These are phyloP conservation scores for Hemileccinum rubropunctum DNA, from an alignment of 768 basidiomycete genomes.

Conservation along the genomic window DNA sequence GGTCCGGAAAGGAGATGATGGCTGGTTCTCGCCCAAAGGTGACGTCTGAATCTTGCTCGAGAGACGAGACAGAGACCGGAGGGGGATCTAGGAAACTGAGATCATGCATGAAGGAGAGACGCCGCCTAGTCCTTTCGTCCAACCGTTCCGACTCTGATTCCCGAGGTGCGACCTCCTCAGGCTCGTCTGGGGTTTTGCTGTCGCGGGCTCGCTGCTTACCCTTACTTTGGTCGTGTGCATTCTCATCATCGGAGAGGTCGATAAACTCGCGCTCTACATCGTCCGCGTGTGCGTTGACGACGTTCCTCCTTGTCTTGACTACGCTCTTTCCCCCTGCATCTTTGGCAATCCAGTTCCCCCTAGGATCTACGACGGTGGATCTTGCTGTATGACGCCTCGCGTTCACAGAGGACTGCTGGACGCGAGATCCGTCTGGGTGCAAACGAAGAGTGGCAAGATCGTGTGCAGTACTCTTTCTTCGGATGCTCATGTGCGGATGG, in stretches of 20 bases:
- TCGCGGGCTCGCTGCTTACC: slow-evolving; percentile 26
- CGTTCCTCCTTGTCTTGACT: slow-evolving; percentile 37
- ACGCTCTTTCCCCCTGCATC: slow-evolving; percentile 57
- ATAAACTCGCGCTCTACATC: slow-evolving; percentile 25
- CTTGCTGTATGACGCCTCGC: slow-evolving; percentile 33
- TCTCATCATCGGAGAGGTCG: slow-evolving; percentile 23
- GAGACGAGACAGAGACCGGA: slow-evolving; percentile 6
- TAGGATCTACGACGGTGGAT: slow-evolving; percentile 40
- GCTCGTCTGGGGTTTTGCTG: slow-evolving; percentile 5
- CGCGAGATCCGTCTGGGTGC: slow-evolving; percentile 62
- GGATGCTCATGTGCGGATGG: slow-evolving; percentile 25
- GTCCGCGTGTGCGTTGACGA: slow-evolving; percentile 13
- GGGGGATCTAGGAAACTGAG: slow-evolving; percentile 53
- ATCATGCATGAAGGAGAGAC: slow-evolving; percentile 45
- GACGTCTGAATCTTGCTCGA: slow-evolving; percentile 6
- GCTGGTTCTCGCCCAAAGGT: slow-evolving; percentile 3
- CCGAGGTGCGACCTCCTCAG: slow-evolving; percentile 6
- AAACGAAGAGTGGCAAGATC: slow-evolving; percentile 65
- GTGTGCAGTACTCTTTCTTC: slow-evolving; percentile 52
- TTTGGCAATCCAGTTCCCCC: slow-evolving; percentile 64
- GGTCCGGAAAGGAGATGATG: slow-evolving; percentile 32
- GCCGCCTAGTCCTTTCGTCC: slow-evolving; percentile 35
- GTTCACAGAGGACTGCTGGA: slow-evolving; percentile 43
- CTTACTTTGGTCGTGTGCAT: slow-evolving; percentile 12
- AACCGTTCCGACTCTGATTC: slow-evolving; percentile 14